Percentiles rank a stretch among this genome's conserved stretches.
Conservation (phyloP, 1,139 yeast species). For the Zygoascus hellenicus region DNA sequence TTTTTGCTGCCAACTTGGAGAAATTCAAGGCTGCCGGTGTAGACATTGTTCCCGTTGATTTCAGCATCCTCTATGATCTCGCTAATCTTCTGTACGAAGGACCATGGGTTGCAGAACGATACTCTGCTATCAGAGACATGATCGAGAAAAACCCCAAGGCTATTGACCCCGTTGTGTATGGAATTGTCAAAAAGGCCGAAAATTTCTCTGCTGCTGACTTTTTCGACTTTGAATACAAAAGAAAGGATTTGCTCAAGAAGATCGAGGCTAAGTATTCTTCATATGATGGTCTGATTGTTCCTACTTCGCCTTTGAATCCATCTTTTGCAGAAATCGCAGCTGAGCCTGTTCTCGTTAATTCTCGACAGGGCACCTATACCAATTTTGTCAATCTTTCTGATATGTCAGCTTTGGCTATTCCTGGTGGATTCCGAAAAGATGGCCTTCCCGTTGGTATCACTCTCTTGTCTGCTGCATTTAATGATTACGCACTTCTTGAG, state of each 20-base stretch:
- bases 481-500: conserved; percentile 83
- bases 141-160: conserved; percentile 59
- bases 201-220: conserved; percentile 74
- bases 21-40: conserved; percentile 52
- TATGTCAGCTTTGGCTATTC: conserved; percentile 83
- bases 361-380: conserved; percentile 93
- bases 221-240: conserved; percentile 76
- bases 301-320: conserved; percentile 92
- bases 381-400: conserved; percentile 94
- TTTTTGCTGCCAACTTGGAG: conserved; percentile 58
- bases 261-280: conserved; percentile 47
- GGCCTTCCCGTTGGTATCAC: conserved; percentile 91
- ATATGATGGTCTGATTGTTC: conserved; percentile 75
- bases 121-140: conserved; percentile 72
- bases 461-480: conserved; percentile 69
- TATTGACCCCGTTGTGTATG: conserved; percentile 77
- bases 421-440: conserved; percentile 78
- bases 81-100: conserved; percentile 95
- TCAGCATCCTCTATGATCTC: conserved; percentile 65
- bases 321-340: conserved; percentile 60
- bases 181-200: conserved; percentile 73
- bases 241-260: conserved; percentile 67
- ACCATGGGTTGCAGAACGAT: conserved; percentile 98
- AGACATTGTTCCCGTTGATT: conserved; percentile 56
- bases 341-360: conserved; percentile 81